phyloP scores from a whole-genome alignment of 2,329 filamentous ascomycete species.

The Phyllosticta paracitricarpa region DNA sequence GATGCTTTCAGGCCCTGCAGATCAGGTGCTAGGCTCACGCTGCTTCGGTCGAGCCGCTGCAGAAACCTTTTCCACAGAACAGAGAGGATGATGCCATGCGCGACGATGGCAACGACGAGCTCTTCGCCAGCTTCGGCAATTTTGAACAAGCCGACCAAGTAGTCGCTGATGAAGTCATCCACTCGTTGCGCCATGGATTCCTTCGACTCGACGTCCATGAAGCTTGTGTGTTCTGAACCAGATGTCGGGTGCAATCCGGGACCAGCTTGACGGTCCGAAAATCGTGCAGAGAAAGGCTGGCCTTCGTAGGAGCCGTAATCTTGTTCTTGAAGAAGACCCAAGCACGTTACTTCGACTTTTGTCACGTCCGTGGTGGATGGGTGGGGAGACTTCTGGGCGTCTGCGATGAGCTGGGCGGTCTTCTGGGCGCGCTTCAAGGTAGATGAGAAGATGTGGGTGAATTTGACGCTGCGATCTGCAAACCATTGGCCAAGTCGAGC shows the following conservation, averaged over 20 bases:
- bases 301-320: constrained; percentile 66
- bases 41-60: constrained; percentile 40
- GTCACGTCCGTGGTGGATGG: not conserved
- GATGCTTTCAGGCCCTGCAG: constrained; percentile 27
- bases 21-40: constrained; percentile 35
- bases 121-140: constrained; percentile 14
- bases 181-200: constrained; percentile 56
- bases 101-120: constrained; percentile 55
- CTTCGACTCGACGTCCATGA: constrained; percentile 55
- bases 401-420: constrained; percentile 58
- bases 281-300: constrained; percentile 37
- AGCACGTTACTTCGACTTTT: constrained; percentile 3
- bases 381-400: constrained; percentile 36
- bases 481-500: constrained; percentile 59
- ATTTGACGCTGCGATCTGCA: constrained; percentile 51
- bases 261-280: constrained; percentile 29
- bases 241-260: constrained; percentile 18
- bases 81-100: constrained; percentile 73
- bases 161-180: constrained; percentile 54
- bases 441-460: constrained; percentile 67
- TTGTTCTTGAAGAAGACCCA: constrained; percentile 51
- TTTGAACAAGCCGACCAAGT: constrained; percentile 37
- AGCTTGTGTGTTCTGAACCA: constrained; percentile 28
- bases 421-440: constrained; percentile 63
- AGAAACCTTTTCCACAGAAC: constrained; percentile 57